Evolutionary conservation across 345 rosid species (phyloP).

Genomic region (Rhodomyrtus tomentosa): DNA sequence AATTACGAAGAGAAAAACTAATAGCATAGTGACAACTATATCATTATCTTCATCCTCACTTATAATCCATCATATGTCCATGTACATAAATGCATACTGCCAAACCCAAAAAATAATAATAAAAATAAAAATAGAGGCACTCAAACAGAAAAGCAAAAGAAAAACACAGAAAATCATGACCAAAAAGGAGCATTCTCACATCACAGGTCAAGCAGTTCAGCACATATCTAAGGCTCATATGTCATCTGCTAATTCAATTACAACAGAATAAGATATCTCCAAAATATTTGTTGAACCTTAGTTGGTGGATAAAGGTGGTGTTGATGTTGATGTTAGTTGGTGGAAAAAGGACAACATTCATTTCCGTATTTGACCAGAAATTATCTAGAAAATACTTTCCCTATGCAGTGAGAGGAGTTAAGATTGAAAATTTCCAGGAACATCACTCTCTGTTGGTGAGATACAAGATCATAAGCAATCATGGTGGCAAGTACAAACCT

Average conservation of each 20-base stretch:
- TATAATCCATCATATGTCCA: background rate
- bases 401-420: background rate
- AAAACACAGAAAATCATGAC: background rate
- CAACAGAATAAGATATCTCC: background rate
- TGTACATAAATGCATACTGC: background rate
- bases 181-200: background rate
- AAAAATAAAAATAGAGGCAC: background rate
- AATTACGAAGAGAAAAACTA: background rate
- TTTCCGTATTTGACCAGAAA: background rate
- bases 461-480: background rate
- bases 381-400: background rate
- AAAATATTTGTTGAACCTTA: background rate
- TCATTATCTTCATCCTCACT: background rate
- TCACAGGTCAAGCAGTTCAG: background rate
- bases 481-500: slow-evolving; percentile 1
- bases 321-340: too few species aligned
- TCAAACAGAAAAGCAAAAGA: background rate
- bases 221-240: background rate
- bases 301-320: too few species aligned
- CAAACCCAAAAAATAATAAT: background rate
- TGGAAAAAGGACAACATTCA: background rate
- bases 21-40: background rate
- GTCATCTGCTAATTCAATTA: background rate
- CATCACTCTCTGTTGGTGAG: background rate
- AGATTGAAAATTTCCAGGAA: background rate